Percentiles rank a stretch among this genome's conserved stretches.
Conservation (phyloP, 257 asterid species). For the Fraxinus pennsylvanica region DNA sequence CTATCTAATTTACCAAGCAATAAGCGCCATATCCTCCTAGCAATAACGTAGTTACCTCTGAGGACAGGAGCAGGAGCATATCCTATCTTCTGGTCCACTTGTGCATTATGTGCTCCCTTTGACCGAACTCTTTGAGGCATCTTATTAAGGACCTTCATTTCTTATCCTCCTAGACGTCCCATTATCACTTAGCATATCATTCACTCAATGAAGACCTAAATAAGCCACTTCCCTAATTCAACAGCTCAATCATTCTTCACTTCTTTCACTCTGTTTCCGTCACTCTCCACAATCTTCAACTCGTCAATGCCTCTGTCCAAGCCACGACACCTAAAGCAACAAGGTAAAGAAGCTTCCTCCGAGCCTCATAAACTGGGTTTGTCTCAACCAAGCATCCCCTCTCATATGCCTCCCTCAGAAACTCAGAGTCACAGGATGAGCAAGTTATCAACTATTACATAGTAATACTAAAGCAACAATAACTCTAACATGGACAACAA, state of each 20-base stretch:
- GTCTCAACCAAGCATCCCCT: no score
- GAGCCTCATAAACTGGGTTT: no score
- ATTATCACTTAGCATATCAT: neutral
- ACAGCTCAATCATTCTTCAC: no score
- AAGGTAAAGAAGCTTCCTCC: no score
- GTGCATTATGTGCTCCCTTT: neutral
- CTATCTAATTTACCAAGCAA: neutral
- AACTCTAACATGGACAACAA: neutral
- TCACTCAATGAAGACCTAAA: neutral
- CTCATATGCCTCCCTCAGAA: neutral
- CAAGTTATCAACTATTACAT: neutral
- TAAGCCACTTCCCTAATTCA: neutral
- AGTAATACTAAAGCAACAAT: neutral
- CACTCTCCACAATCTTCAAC: no score
- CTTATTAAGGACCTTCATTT: neutral
- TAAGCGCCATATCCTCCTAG: neutral
- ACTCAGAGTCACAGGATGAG: neutral
- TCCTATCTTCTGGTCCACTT: neutral
- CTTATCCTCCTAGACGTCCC: neutral
- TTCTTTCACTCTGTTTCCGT: no score
- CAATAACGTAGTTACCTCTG: constrained; percentile 21
- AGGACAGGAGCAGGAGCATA: neutral
- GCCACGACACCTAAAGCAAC: no score
- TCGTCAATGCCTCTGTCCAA: no score
- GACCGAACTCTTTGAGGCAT: neutral